phyloP scores from a whole-genome alignment of 495 filamentous ascomycete species.

The Penicillium goetzii region DNA sequence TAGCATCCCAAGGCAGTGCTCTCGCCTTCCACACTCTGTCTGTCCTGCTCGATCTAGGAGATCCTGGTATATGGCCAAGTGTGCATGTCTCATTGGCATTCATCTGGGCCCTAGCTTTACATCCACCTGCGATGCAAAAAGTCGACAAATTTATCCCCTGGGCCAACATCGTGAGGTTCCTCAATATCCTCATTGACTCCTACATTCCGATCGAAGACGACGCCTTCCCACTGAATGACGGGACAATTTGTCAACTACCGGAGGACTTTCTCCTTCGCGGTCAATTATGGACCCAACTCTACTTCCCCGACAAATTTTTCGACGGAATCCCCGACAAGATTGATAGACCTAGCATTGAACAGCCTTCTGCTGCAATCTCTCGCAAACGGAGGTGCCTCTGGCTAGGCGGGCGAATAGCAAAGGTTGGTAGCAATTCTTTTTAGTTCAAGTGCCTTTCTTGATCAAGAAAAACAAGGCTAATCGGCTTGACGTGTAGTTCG shows the following conservation, averaged over 20 bases:
- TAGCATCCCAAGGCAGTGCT: constrained; percentile 42
- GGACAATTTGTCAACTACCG: constrained; percentile 62
- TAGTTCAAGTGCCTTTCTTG: neutral
- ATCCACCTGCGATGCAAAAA: constrained; percentile 53
- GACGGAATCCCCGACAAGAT: constrained; percentile 68
- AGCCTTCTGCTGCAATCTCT: constrained; percentile 62
- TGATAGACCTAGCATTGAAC: constrained; percentile 74
- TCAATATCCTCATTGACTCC: constrained; percentile 63
- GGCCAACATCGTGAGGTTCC: constrained; percentile 60
- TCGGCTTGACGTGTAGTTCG: constrained; percentile 29
- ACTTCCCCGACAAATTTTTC: constrained; percentile 76
- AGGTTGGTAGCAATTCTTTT: constrained; percentile 35
- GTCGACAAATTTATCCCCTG: constrained; percentile 67
- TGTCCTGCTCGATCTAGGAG: constrained; percentile 60
- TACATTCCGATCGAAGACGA: constrained; percentile 53
- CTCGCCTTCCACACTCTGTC: constrained; percentile 52
- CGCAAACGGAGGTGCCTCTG: constrained; percentile 74
- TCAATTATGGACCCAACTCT: constrained; percentile 66
- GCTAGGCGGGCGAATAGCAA: constrained; percentile 65
- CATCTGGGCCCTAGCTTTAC: constrained; percentile 59
- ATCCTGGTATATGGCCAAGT: constrained; percentile 68
- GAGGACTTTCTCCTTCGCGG: constrained; percentile 58
- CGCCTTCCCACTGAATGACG: constrained; percentile 60
- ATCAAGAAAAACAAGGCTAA: neutral
- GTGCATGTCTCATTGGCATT: constrained; percentile 73